Evolutionary conservation across 2,329 filamentous ascomycete species (phyloP).

Genomic region (Botrytis elliptica): DNA sequence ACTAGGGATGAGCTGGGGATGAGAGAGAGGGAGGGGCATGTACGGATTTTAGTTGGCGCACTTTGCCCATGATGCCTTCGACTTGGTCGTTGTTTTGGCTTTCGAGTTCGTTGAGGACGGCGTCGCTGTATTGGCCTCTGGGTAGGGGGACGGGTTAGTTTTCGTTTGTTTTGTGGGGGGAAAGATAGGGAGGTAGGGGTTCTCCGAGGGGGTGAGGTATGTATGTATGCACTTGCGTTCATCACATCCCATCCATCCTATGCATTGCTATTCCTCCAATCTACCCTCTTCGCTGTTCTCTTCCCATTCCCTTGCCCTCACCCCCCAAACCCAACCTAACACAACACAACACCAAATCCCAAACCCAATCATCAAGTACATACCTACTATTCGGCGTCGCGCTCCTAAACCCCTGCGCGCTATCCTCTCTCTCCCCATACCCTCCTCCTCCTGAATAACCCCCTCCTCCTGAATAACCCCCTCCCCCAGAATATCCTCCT

Average conservation of each 20-base stretch:
- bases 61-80: constrained; percentile 86
- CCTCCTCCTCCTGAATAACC: constrained; percentile 3
- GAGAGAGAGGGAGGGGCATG: constrained; percentile 42
- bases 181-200: too few relatives aligned
- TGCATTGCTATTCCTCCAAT: not conserved
- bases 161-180: not conserved
- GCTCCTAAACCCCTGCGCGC: constrained; percentile 51
- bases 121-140: constrained; percentile 88
- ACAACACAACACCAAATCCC: not conserved
- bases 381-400: constrained; percentile 72
- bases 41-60: constrained; percentile 85
- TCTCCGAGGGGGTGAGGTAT: not conserved
- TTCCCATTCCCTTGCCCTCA: too few relatives aligned
- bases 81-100: constrained; percentile 92
- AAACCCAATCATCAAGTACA: constrained; percentile 32
- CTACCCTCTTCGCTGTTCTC: not conserved
- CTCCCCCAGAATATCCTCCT: constrained; percentile 32
- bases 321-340: not conserved
- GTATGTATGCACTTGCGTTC: not conserved
- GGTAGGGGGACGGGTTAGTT: not conserved
- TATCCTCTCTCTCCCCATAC: not conserved
- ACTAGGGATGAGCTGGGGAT: not conserved
- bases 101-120: constrained; percentile 89
- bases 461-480: constrained; percentile 29
- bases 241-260: constrained; percentile 4